Conservation (phyloP, 805 yeast genomes). For the Zygosaccharomyces lentus region DNA sequence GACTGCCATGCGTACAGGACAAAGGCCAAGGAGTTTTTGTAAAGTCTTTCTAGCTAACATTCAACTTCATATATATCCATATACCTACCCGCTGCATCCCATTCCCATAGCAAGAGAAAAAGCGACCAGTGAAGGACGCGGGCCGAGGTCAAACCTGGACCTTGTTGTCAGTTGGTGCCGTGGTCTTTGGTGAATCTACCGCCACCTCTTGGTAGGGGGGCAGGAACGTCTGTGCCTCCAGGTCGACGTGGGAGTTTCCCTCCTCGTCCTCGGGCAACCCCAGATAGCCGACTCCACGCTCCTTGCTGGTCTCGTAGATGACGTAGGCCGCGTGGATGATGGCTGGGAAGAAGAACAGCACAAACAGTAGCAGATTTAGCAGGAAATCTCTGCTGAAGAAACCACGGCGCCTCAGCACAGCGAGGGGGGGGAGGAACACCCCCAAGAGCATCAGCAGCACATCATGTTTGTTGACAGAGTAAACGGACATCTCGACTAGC, state of each 20-base stretch:
- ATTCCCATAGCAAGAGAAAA: not conserved
- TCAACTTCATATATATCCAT: conserved; percentile 10
- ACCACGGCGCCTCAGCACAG: conserved; percentile 24
- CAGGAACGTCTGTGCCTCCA: conserved; percentile 11
- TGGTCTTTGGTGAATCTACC: conserved; percentile 5
- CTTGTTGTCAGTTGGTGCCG: conserved; percentile 19
- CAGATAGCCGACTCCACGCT: conserved; percentile 15
- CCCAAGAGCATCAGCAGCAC: conserved; percentile 18
- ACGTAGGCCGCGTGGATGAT: conserved; percentile 26
- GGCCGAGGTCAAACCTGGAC: conserved; percentile 15
- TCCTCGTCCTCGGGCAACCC: too few relatives aligned
- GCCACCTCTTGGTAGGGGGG: conserved; percentile 24
- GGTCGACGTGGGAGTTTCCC: too few relatives aligned
- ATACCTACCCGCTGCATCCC: not conserved
- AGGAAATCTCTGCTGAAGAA: conserved; percentile 21
- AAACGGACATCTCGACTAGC: conserved; percentile 2
- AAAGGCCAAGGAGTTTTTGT: conserved; percentile 72
- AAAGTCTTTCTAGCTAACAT: conserved; percentile 14
- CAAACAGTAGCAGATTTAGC: conserved; percentile 19
- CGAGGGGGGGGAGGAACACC: conserved; percentile 24
- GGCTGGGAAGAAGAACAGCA: conserved; percentile 27
- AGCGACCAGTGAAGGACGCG: not conserved
- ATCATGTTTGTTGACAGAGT: conserved; percentile 26
- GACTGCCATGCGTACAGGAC: conserved; percentile 89
- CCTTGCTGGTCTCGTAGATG: conserved; percentile 25